Percentiles rank a stretch among this genome's conserved stretches.
phyloP scores from a whole-genome alignment of 2,329 filamentous ascomycete species.

The Neoascochyta sp. region DNA sequence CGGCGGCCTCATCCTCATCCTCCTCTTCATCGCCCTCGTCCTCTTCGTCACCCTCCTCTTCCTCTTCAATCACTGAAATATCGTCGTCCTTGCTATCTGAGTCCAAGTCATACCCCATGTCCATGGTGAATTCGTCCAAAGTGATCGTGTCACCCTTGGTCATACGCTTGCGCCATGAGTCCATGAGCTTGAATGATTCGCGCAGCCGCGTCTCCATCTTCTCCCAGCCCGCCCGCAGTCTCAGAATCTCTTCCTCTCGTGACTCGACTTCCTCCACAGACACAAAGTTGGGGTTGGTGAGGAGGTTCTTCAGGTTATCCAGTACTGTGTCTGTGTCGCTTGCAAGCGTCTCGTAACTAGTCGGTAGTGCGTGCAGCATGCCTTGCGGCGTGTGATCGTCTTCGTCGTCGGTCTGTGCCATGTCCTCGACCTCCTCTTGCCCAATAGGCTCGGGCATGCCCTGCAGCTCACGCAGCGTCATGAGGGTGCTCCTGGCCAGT shows the following conservation, averaged over 20 bases:
- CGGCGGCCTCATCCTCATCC: slow-evolving; percentile 18
- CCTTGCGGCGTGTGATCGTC: slow-evolving; percentile 29
- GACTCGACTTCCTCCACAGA: slow-evolving; percentile 89
- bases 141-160: slow-evolving; percentile 65
- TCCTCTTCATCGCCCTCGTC: slow-evolving; percentile 14
- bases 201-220: slow-evolving; percentile 90
- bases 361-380: slow-evolving; percentile 49
- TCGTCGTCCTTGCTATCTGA: slow-evolving; percentile 33
- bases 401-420: slow-evolving; percentile 29
- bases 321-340: slow-evolving; percentile 72
- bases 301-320: slow-evolving; percentile 73
- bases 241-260: slow-evolving; percentile 85
- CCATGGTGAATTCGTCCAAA: slow-evolving; percentile 58
- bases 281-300: slow-evolving; percentile 95
- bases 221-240: slow-evolving; percentile 81
- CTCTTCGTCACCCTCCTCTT: slow-evolving; percentile 14
- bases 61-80: slow-evolving; percentile 24
- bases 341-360: slow-evolving; percentile 65
- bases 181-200: slow-evolving; percentile 85
- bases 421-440: slow-evolving; percentile 20
- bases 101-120: slow-evolving; percentile 55
- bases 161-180: slow-evolving; percentile 85
- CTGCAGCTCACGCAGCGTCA: slow-evolving; percentile 64
- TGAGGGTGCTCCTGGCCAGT: slow-evolving; percentile 67
- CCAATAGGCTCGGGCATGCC: slow-evolving; percentile 46